Percentiles rank a stretch among this genome's conserved stretches.
phyloP scores from a whole-genome alignment of 208 protist species.

The Leishmania braziliensis region DNA sequence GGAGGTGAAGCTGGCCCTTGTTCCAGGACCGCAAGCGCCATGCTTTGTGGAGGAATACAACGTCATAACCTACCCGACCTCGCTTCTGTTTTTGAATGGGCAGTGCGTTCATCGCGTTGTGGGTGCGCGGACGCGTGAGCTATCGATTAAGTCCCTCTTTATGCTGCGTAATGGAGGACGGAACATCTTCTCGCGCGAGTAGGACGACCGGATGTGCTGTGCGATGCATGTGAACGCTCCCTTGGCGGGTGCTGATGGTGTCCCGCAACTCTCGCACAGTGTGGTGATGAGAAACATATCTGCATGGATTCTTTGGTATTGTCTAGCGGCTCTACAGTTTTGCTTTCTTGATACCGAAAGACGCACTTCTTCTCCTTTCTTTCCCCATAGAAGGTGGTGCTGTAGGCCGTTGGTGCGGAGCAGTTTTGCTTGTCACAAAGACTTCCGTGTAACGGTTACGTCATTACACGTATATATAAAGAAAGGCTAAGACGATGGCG shows the following conservation, averaged over 20 bases:
- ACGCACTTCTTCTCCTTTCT: neutral
- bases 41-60: constrained; percentile 68
- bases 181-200: constrained; percentile 77
- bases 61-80: constrained; percentile 76
- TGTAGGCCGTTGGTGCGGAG: no score
- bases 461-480: neutral
- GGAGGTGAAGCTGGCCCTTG: constrained; percentile 78
- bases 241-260: neutral
- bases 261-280: neutral
- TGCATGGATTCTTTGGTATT: neutral
- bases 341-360: neutral
- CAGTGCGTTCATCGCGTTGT: constrained; percentile 70
- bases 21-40: constrained; percentile 65
- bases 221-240: neutral
- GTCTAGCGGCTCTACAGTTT: neutral
- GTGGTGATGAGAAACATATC: neutral
- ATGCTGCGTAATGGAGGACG: constrained; percentile 74
- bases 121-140: constrained; percentile 64
- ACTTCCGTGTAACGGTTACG: neutral
- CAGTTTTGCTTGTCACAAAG: neutral
- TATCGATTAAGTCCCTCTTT: constrained; percentile 86
- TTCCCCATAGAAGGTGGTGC: neutral
- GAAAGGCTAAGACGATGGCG: neutral
- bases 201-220: neutral
- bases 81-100: constrained; percentile 74